phyloP scores from a whole-genome alignment of 768 basidiomycete species.

The Leucocoprinus leucothites region DNA sequence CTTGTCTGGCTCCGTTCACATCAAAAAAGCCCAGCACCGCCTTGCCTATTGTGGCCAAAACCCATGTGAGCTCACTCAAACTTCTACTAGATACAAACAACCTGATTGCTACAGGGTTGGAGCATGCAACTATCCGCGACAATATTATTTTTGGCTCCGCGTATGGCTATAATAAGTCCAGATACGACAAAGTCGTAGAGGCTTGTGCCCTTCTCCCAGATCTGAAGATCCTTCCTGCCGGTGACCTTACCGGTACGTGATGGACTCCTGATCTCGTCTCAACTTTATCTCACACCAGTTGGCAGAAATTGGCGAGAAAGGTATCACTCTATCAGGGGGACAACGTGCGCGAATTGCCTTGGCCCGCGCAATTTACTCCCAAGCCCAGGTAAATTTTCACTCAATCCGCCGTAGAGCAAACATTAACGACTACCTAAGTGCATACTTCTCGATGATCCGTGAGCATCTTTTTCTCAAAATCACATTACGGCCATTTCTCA shows the following conservation, averaged over 20 bases:
- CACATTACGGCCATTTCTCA: neutral
- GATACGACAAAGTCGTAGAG: slow-evolving; percentile 66
- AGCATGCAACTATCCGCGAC: slow-evolving; percentile 78
- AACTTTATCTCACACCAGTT: neutral
- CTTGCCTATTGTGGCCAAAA: slow-evolving; percentile 71
- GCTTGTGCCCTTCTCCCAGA: slow-evolving; percentile 76
- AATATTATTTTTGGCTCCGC: slow-evolving; percentile 75
- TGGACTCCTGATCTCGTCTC: neutral
- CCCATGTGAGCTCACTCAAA: slow-evolving; percentile 42
- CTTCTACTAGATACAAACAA: neutral
- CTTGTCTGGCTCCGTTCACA: slow-evolving; percentile 45
- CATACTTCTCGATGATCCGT: slow-evolving; percentile 74
- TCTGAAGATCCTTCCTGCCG: slow-evolving; percentile 67
- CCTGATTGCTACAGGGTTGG: slow-evolving; percentile 48
- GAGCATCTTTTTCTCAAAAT: slow-evolving; percentile 1
- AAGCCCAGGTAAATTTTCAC: slow-evolving; percentile 42
- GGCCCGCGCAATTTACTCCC: slow-evolving; percentile 78
- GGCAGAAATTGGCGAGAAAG: slow-evolving; percentile 77
- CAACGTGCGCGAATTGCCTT: slow-evolving; percentile 73
- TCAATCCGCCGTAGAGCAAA: neutral
- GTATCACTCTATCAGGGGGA: slow-evolving; percentile 71
- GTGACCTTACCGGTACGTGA: slow-evolving; percentile 66
- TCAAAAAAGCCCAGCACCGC: slow-evolving; percentile 54
- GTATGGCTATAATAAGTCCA: slow-evolving; percentile 53
- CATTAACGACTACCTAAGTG: slow-evolving; percentile 28